Evolutionary conservation across 2,329 filamentous ascomycete genomes (phyloP), one percentile per base, ranked within the genome.

Genomic region (Myriosclerotinia curreyana): DNA sequence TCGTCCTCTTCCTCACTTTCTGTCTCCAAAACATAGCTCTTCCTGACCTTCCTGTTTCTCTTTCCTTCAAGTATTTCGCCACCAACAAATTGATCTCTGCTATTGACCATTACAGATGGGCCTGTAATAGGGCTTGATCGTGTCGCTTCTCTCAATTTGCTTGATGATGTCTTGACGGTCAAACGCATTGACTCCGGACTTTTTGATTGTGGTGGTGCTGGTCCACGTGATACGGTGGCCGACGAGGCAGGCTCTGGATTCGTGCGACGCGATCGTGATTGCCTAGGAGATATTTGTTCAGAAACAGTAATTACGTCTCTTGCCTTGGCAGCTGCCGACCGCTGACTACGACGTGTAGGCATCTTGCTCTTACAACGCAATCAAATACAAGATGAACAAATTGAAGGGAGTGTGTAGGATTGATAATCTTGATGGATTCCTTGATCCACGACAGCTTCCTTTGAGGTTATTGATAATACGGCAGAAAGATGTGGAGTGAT

Each of bases 11-110:
- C 70, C 28, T 72, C 69, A 17, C 77, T 76, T 64, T 79, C 78
- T 49, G 80, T 79, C 22, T 82, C 78, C 44, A 82, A 74, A 66
- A 83, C 81, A 65, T 75, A 75, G 61, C 70, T 75, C 63, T 75
- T 75, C 54, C 69, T 72, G 7, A 74, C 71, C 62, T 73, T 72
- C 56, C 74, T 71, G 6, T 69, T 62, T 66, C 74, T 67, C 59
- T 72, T 74, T 1, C 72, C 73, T 55, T 73, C 71, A 2, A 75
- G 51, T 50, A 75, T 75, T 50, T 74, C 67, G 22, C 72, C 71
- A 4, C 71, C 72, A 12, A 67, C 55, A 65, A 75, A 72, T 5
- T 64, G 64, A 60, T 73, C 70, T 17, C 71, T 68, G 22, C 65
- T 68, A 34, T 64, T 69, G 3, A 67, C 65, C 7, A 65, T 52